Evolutionary conservation across 129 eudicot genomes (phyloP).

Genomic region (Lonicera japonica): DNA sequence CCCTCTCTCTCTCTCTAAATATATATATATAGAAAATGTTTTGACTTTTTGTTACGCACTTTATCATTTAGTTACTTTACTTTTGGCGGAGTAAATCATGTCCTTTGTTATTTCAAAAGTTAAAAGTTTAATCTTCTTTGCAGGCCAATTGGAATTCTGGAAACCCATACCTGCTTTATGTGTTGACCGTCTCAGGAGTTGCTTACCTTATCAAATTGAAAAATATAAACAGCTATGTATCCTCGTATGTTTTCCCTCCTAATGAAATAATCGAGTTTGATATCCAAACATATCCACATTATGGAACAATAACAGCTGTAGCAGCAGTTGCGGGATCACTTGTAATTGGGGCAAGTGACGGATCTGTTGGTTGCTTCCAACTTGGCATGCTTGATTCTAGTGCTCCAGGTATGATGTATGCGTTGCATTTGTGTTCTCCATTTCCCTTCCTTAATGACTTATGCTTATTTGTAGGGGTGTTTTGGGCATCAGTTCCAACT

Average conservation of each 20-base stretch:
- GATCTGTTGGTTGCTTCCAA: conserved; percentile 63
- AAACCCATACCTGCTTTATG: conserved; percentile 58
- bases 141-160: conserved; percentile 44
- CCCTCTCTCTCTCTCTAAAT: not conserved
- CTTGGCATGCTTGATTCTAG: conserved; percentile 63
- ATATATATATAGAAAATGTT: too few relatives aligned
- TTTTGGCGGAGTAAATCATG: not conserved
- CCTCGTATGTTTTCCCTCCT: conserved; percentile 42
- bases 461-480: too few relatives aligned
- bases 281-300: conserved; percentile 37
- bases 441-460: not conserved
- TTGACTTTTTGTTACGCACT: too few relatives aligned
- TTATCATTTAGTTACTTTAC: not conserved
- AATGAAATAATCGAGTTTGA: conserved; percentile 55
- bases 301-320: conserved; percentile 57
- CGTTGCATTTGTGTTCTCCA: conserved; percentile 1
- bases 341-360: conserved; percentile 73
- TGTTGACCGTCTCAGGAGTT: conserved; percentile 54
- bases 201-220: conserved; percentile 60
- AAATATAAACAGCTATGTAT: conserved; percentile 36
- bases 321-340: conserved; percentile 65
- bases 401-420: conserved; percentile 49
- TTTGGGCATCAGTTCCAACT: too few relatives aligned
- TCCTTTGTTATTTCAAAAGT: not conserved
- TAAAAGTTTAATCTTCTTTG: conserved; percentile 16